A percentile compares a stretch with the other conserved stretches of the same genome.
These are phyloP conservation scores for Aquilaria malaccensis DNA, from an alignment of 345 rosid species.

Conservation along the genomic window DNA sequence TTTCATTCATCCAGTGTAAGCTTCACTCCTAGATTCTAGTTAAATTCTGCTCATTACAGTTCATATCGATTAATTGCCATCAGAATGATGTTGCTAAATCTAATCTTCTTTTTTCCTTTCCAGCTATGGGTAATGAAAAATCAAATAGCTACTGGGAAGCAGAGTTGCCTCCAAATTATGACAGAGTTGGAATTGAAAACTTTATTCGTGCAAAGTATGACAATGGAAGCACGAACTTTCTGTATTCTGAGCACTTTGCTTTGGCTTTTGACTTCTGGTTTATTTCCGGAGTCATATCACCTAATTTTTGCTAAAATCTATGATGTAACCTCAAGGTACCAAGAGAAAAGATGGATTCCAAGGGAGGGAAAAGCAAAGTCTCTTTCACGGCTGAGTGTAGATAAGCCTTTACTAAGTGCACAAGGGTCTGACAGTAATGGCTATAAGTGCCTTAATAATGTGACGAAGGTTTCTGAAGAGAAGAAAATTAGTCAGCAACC, in stretches of 20 bases:
- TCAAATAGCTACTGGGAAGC: constrained; percentile 94
- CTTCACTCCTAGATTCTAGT: constrained; percentile 1
- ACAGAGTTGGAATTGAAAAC: constrained; percentile 66
- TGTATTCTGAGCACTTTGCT: constrained; percentile 13
- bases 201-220: constrained; percentile 87
- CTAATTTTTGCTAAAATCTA: constrained; percentile 2
- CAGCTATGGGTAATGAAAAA: constrained; percentile 82
- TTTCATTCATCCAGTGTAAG: constrained; percentile 77
- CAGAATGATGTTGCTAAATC: constrained; percentile 3
- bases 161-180: constrained; percentile 64
- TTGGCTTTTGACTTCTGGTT: constrained; percentile 9
- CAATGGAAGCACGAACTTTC: constrained; percentile 10
- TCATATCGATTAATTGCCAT: not conserved
- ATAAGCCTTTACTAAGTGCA: constrained; percentile 19
- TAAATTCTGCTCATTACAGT: not conserved
- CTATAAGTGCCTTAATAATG: constrained; percentile 14
- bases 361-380: constrained; percentile 28
- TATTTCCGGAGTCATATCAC: constrained; percentile 8
- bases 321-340: constrained; percentile 42
- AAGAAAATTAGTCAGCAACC: constrained; percentile 21
- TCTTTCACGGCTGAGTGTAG: constrained; percentile 23
- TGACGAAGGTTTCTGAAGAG: constrained; percentile 19
- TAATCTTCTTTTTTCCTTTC: constrained; percentile 9
- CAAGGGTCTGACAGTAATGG: constrained; percentile 11
- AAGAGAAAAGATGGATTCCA: constrained; percentile 72